phyloP scores from a whole-genome alignment of 2,329 filamentous ascomycete species.

The Lasiodiplodia theobromae region DNA sequence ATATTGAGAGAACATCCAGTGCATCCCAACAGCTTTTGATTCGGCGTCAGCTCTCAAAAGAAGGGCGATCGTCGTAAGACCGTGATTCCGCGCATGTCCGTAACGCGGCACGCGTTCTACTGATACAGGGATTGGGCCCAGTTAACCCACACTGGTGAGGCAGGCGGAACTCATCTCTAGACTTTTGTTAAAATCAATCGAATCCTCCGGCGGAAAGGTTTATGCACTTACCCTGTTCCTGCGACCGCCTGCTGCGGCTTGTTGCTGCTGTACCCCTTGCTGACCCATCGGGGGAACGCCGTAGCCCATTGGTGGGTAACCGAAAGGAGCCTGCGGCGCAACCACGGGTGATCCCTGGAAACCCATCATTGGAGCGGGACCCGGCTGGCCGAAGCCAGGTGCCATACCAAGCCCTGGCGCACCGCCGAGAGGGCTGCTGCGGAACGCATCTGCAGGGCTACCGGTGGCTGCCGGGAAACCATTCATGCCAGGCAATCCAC shows the following conservation, averaged over 20 bases:
- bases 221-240: conserved; percentile 23
- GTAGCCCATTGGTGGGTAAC: conserved; percentile 27
- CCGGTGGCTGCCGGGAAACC: conserved; percentile 19
- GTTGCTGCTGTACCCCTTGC: conserved; percentile 19
- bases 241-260: conserved; percentile 23
- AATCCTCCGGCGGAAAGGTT: too few relatives aligned
- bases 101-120: not conserved
- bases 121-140: conserved; percentile 9
- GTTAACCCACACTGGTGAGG: not conserved
- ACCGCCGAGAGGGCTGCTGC: conserved; percentile 23
- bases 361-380: conserved; percentile 27
- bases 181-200: not conserved
- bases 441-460: conserved; percentile 26
- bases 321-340: conserved; percentile 19
- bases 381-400: conserved; percentile 21
- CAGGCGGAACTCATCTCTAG: conserved; percentile 5
- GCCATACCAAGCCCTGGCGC: conserved; percentile 28
- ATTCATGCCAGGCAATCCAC: conserved; percentile 27
- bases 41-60: not conserved
- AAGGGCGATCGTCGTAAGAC: conserved; percentile 3
- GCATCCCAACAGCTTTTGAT: conserved; percentile 12
- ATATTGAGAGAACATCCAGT: conserved; percentile 24
- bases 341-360: conserved; percentile 24
- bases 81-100: conserved; percentile 1
- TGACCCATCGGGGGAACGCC: conserved; percentile 26